These are phyloP conservation scores for Lathyrus aphaca DNA, from an alignment of 306 rosid genomes.

Conservation along the genomic window DNA sequence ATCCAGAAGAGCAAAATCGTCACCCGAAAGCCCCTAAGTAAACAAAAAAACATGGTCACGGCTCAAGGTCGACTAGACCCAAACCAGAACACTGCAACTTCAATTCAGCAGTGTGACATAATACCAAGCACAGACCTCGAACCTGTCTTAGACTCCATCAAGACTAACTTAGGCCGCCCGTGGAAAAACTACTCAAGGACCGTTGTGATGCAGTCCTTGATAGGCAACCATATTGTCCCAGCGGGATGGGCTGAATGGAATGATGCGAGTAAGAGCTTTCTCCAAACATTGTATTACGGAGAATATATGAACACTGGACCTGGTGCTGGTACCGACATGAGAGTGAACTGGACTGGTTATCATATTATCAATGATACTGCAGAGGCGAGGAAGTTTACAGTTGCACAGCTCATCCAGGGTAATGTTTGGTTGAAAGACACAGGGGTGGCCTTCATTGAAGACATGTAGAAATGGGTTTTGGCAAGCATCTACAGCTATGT, in stretches of 20 bases:
- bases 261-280: slow-evolving; percentile 2
- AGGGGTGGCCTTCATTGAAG: slow-evolving; percentile 58
- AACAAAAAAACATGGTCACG: slow-evolving; percentile 25
- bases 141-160: slow-evolving; percentile 45
- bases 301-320: slow-evolving; percentile 66
- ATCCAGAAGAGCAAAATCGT: slow-evolving; percentile 58
- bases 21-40: slow-evolving; percentile 58
- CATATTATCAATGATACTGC: slow-evolving; percentile 36
- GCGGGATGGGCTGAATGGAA: slow-evolving; percentile 70
- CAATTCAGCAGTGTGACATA: slow-evolving; percentile 34
- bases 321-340: slow-evolving; percentile 56
- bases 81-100: too few relatives aligned
- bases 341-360: slow-evolving; percentile 70
- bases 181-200: slow-evolving; percentile 70
- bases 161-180: slow-evolving; percentile 38
- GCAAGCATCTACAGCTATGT: background rate
- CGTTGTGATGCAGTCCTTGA: slow-evolving; percentile 56
- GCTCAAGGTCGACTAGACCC: too few relatives aligned
- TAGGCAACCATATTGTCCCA: slow-evolving; percentile 54
- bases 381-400: slow-evolving; percentile 63
- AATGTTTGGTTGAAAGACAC: slow-evolving; percentile 21
- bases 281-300: slow-evolving; percentile 59
- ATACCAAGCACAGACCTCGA: slow-evolving; percentile 55
- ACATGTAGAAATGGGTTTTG: slow-evolving; percentile 33
- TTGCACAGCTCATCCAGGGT: slow-evolving; percentile 23